Evolutionary conservation across 352 stramenopile genomes (phyloP).

Genomic region (Phytophthora nicotianae): DNA sequence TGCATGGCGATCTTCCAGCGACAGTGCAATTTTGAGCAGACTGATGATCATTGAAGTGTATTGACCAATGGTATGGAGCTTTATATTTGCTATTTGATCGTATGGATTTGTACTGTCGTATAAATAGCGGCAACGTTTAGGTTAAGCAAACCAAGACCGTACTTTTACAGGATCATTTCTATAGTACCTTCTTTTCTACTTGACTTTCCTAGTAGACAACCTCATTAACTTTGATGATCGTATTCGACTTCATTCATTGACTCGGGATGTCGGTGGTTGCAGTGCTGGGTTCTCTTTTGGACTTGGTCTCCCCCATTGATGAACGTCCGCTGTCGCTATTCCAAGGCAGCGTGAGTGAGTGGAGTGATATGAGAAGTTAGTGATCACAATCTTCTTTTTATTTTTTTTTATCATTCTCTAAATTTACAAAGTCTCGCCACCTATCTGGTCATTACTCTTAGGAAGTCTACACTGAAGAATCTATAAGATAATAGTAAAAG

Average conservation of each 20-base stretch:
- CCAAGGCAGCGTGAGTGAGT: constrained; percentile 4
- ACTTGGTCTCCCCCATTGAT: neutral
- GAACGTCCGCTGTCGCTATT: constrained; percentile 1
- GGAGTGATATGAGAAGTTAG: constrained; percentile 5
- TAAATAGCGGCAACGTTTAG: neutral
- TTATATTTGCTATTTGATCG: neutral
- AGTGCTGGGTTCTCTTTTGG: neutral
- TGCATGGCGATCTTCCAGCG: neutral
- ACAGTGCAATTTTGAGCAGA: neutral
- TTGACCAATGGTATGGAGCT: neutral
- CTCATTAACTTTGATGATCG: constrained; percentile 2
- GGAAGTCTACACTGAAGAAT: too few species aligned
- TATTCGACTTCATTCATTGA: constrained; percentile 5
- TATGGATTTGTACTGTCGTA: neutral
- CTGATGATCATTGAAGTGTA: neutral
- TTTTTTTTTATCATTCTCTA: neutral
- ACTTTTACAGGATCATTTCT: constrained; percentile 4
- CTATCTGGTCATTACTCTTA: too few species aligned
- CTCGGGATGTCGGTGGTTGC: neutral
- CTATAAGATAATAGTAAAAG: too few species aligned
- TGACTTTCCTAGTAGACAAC: neutral
- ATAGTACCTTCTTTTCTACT: constrained; percentile 4
- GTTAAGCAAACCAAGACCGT: neutral
- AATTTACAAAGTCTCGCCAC: neutral
- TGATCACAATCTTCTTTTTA: neutral